These are phyloP conservation scores for Ramaria sp. DNA, from an alignment of 768 basidiomycete species.

Conservation along the genomic window DNA sequence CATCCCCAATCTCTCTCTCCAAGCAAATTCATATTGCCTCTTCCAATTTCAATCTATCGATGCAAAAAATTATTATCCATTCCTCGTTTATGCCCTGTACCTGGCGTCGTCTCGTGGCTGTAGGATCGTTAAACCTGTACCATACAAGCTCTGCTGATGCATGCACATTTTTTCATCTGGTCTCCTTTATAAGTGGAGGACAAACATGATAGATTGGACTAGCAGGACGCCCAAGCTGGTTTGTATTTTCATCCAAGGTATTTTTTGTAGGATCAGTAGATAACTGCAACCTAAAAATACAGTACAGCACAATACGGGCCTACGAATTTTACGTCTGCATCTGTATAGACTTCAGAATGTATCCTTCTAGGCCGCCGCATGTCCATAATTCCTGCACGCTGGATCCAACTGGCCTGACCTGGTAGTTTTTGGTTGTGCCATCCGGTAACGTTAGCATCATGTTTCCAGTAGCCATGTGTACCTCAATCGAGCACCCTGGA, in stretches of 20 bases:
- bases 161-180: too few species aligned
- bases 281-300: too few species aligned
- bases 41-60: not conserved
- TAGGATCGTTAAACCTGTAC: not conserved
- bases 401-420: constrained; percentile 68
- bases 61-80: not conserved
- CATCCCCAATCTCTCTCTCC: not conserved
- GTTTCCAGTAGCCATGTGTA: constrained; percentile 62
- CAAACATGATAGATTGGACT: too few species aligned
- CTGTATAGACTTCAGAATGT: constrained; percentile 64
- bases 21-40: not conserved
- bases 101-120: not conserved
- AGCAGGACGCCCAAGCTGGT: too few species aligned
- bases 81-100: not conserved
- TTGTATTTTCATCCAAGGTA: too few species aligned
- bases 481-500: constrained; percentile 47
- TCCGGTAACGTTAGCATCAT: constrained; percentile 41
- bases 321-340: constrained; percentile 13
- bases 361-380: constrained; percentile 89
- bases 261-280: too few species aligned
- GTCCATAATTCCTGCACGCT: constrained; percentile 99
- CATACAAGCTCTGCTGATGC: too few species aligned
- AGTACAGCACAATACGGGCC: not conserved
- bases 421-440: constrained; percentile 43
- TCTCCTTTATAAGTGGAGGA: too few species aligned